Percentiles rank a stretch among this genome's conserved stretches.
These are phyloP conservation scores for Claviceps citrina DNA, from an alignment of 2,329 filamentous ascomycete species.

Conservation along the genomic window DNA sequence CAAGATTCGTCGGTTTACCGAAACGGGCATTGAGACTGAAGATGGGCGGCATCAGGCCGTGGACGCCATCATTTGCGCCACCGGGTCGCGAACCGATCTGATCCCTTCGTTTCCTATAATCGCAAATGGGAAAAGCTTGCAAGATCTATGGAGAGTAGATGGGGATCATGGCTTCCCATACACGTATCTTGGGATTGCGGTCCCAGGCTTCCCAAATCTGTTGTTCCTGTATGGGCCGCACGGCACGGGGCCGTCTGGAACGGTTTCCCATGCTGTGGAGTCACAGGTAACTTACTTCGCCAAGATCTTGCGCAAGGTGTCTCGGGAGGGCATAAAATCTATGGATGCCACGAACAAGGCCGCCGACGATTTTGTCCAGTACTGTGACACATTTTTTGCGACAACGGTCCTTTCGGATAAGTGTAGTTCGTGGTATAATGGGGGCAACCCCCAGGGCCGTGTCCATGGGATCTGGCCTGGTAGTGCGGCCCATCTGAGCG, in stretches of 20 bases:
- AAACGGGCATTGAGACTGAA: conserved; percentile 41
- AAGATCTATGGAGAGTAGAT: conserved; percentile 38
- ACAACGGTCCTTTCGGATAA: conserved; percentile 42
- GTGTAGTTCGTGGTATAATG: conserved; percentile 60
- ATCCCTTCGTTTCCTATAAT: conserved; percentile 45
- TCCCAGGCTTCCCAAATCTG: conserved; percentile 52
- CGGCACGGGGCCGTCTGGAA: conserved; percentile 44
- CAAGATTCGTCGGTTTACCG: conserved; percentile 41
- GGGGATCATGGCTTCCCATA: conserved; percentile 47
- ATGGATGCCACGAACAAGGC: conserved; percentile 42
- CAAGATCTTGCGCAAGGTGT: conserved; percentile 51
- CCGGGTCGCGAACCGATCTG: conserved; percentile 46
- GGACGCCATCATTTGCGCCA: conserved; percentile 53
- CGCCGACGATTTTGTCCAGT: conserved; percentile 47
- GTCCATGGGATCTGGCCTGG: conserved; percentile 59
- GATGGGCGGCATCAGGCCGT: conserved; percentile 43
- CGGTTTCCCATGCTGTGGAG: conserved; percentile 51
- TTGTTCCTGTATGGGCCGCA: conserved; percentile 49
- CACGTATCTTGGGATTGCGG: conserved; percentile 48
- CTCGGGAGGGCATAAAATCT: conserved; percentile 48
- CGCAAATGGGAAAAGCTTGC: conserved; percentile 37
- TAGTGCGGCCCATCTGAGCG: conserved; percentile 45
- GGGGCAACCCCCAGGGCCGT: conserved; percentile 42
- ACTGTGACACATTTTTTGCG: conserved; percentile 39
- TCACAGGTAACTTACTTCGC: conserved; percentile 50